Base-by-base conservation (phyloP, 148 eudicot genomes). In the Cornus controversa region DNA sequence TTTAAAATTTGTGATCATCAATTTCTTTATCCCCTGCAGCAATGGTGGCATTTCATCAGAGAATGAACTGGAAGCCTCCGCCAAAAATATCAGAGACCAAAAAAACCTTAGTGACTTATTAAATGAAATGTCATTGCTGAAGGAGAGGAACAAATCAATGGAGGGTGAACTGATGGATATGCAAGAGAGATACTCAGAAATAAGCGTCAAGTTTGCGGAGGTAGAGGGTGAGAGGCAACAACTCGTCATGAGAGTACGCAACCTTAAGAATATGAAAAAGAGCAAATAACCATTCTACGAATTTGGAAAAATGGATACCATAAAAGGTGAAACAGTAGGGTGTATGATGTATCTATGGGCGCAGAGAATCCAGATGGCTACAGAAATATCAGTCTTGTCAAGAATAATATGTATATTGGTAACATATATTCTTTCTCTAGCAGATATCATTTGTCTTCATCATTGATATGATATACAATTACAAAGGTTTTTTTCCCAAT, bases 161-260 rank as follows among this genome's bases (percentile, higher is more conserved):
- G 98, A 94, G 83, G 83, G 31, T 36, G 98, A 94, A 77, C 83
- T 94, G 68, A 89, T 88, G 82, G 98, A 92, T 69, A 90, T 94
- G 97, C 97, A 94, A 75, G 93, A 86, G 75, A 88, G 98, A 76
- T 94, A 94, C 80, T 94, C 97, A 23, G 98, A 91, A 28, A 88
- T 92, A 85, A 94, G 97, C 67, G 91, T 94, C 23, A 94, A 92
- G 79, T 94, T 94, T 80, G 97, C 98, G n/a, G 98, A 94, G 86
- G 98, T 94, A 36, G 98, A 92, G 80, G 98, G 98, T 14, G 97
- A 94, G 86, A 80, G 98, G 63, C 98, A 94, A 79, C 89, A 91
- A 67, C 92, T 94, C 20, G 86, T 92, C 3, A 94, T 94, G 96
- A 90, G 50, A 34, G 66, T 92, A 36, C 93, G 98, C 37, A 90